These are phyloP conservation scores for Leccinum aurantiacum DNA, from an alignment of 768 basidiomycete genomes.

Conservation along the genomic window DNA sequence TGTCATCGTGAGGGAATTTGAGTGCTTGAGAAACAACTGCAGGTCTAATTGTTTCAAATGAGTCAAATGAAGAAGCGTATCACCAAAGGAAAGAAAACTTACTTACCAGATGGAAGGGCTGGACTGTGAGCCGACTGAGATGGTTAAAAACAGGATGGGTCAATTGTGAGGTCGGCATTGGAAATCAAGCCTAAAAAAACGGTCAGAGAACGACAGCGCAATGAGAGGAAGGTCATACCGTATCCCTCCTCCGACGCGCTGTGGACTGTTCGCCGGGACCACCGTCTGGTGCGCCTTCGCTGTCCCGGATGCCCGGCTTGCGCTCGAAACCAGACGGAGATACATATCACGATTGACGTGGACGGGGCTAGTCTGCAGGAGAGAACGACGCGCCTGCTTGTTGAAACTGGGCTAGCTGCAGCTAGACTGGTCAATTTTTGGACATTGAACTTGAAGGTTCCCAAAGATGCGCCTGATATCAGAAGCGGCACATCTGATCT, in stretches of 20 bases:
- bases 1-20: constrained; percentile 43
- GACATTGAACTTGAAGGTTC: too few species aligned
- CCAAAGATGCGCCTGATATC: too few species aligned
- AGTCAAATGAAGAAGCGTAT: not conserved
- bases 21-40: constrained; percentile 44
- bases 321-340: constrained; percentile 22
- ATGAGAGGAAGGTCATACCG: constrained; percentile 8
- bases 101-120: constrained; percentile 46
- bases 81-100: not conserved
- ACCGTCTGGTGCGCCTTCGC: constrained; percentile 12
- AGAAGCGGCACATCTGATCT: too few species aligned
- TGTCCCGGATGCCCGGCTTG: constrained; percentile 13
- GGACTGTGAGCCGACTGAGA: constrained; percentile 36
- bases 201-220: not conserved
- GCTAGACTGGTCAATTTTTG: too few species aligned
- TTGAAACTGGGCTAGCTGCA: too few species aligned
- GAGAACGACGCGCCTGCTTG: too few species aligned
- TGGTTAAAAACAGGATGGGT: constrained; percentile 46
- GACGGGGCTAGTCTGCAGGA: too few species aligned
- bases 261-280: constrained; percentile 20
- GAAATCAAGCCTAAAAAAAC: constrained; percentile 41
- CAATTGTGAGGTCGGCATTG: constrained; percentile 40
- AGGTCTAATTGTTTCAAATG: constrained; percentile 28
- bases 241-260: constrained; percentile 25
- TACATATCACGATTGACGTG: constrained; percentile 16